A percentile compares a stretch with the other conserved stretches of the same genome.
Evolutionary conservation across 108 stramenopile genomes (phyloP).

Genomic region (Asterionellopsis glacialis): DNA sequence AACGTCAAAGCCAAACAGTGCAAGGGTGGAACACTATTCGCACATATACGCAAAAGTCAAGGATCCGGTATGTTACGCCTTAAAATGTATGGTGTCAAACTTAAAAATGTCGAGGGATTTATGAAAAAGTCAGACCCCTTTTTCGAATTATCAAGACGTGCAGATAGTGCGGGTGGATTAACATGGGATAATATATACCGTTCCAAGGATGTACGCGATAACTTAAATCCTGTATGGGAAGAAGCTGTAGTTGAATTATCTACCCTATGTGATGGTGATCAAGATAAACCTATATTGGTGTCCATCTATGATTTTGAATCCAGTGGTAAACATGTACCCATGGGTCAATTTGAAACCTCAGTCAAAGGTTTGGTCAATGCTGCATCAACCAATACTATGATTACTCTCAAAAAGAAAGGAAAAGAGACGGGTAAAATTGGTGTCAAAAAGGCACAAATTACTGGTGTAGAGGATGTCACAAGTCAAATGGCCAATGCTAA

Average conservation of each 20-base stretch:
- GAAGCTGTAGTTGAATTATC: conserved; percentile 29
- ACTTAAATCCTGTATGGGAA: conserved; percentile 53
- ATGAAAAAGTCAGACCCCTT: conserved; percentile 81
- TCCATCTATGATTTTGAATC: conserved; percentile 45
- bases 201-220: conserved; percentile 31
- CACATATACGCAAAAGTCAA: conserved; percentile 20
- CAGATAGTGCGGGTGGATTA: conserved; percentile 42
- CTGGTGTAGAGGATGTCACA: conserved; percentile 10
- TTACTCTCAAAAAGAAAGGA: conserved; percentile 18
- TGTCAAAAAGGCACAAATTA: conserved; percentile 21
- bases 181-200: conserved; percentile 50
- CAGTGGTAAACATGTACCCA: conserved; percentile 46
- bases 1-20: conserved; percentile 68
- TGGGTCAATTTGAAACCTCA: conserved; percentile 52
- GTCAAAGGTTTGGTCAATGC: conserved; percentile 28
- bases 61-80: conserved; percentile 33
- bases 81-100: conserved; percentile 51
- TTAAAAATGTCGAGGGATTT: conserved; percentile 77
- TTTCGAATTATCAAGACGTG: conserved; percentile 43
- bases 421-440: conserved; percentile 23
- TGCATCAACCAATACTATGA: background rate
- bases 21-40: conserved; percentile 39
- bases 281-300: conserved; percentile 33
- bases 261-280: conserved; percentile 40
- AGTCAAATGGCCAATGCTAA: conserved; percentile 11